Conservation (phyloP, 495 filamentous ascomycete genomes). For the Immersiella caudata region DNA sequence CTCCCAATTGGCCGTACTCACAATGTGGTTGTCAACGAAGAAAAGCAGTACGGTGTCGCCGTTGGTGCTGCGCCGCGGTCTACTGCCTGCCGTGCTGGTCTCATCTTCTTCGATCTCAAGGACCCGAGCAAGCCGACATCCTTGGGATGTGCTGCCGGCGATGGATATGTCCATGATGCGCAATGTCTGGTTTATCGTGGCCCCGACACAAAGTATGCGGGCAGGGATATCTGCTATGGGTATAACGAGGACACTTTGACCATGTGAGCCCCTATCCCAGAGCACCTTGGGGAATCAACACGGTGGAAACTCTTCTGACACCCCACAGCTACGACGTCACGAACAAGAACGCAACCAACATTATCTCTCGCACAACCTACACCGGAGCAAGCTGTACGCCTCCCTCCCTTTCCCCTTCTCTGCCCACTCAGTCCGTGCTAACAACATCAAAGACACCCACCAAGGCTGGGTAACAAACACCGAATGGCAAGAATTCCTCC, state of each 20-base stretch:
- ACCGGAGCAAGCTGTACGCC: slow-evolving; percentile 52
- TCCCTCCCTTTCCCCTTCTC: neutral
- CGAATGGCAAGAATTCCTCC: slow-evolving; percentile 45
- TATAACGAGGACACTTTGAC: slow-evolving; percentile 53
- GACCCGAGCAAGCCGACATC: slow-evolving; percentile 51
- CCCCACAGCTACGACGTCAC: slow-evolving; percentile 52
- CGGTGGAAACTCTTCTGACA: neutral
- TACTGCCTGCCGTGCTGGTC: slow-evolving; percentile 41
- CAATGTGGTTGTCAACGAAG: slow-evolving; percentile 55
- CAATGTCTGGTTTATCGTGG: slow-evolving; percentile 60
- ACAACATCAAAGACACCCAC: slow-evolving; percentile 37
- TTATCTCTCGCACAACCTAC: slow-evolving; percentile 58
- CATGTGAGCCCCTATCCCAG: slow-evolving; percentile 31
- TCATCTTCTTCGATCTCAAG: slow-evolving; percentile 55
- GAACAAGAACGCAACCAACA: slow-evolving; percentile 47
- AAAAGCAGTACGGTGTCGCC: slow-evolving; percentile 44
- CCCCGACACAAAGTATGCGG: slow-evolving; percentile 52
- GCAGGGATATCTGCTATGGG: slow-evolving; percentile 59
- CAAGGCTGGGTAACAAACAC: slow-evolving; percentile 58
- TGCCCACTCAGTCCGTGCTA: neutral
- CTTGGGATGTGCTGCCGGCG: slow-evolving; percentile 48
- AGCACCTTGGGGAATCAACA: neutral
- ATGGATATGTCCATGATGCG: slow-evolving; percentile 61
- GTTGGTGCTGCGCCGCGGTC: slow-evolving; percentile 50
- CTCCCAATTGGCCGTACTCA: slow-evolving; percentile 48